A percentile compares a stretch with the other conserved stretches of the same genome.
Evolutionary conservation across 768 basidiomycete species (phyloP).

Genomic region (Psilocybe sp.): DNA sequence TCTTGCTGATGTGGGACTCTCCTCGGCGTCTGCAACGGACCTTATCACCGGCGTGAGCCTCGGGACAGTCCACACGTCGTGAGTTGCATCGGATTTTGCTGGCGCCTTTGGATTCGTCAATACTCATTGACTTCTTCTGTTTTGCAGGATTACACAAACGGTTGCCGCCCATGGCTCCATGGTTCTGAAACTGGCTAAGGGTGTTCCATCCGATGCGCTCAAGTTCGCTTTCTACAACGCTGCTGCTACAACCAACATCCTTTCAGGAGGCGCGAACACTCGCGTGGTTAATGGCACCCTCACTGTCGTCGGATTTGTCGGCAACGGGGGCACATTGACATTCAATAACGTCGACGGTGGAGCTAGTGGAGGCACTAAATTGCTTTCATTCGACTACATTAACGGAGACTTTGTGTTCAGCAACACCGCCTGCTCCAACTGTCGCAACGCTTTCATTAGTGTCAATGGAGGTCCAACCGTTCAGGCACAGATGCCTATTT

Average conservation of each 20-base stretch:
- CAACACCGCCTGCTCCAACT: conserved; percentile 47
- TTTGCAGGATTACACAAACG: conserved; percentile 32
- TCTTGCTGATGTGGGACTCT: conserved; percentile 40
- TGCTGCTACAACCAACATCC: conserved; percentile 28
- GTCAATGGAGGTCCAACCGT: conserved; percentile 42
- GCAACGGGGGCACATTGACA: conserved; percentile 42
- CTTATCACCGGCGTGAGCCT: conserved; percentile 36
- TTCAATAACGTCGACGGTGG: conserved; percentile 41
- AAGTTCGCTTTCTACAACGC: conserved; percentile 34
- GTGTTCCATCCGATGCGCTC: conserved; percentile 21
- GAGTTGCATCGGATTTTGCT: conserved; percentile 10
- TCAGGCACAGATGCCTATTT: conserved; percentile 45
- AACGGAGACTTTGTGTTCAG: conserved; percentile 41
- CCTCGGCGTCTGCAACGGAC: conserved; percentile 36
- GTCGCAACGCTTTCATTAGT: conserved; percentile 43
- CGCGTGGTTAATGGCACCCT: conserved; percentile 33
- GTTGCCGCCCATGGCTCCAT: conserved; percentile 32
- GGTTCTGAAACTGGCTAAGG: conserved; percentile 34
- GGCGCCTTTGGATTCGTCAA: neutral
- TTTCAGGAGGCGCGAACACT: conserved; percentile 34
- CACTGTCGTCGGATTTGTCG: conserved; percentile 39
- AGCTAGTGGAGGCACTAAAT: conserved; percentile 36
- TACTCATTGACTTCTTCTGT: neutral
- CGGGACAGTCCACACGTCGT: conserved; percentile 35
- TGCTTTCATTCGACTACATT: conserved; percentile 44